Evolutionary conservation across 768 basidiomycete genomes (phyloP).

Genomic region (Tulasnella sp.): DNA sequence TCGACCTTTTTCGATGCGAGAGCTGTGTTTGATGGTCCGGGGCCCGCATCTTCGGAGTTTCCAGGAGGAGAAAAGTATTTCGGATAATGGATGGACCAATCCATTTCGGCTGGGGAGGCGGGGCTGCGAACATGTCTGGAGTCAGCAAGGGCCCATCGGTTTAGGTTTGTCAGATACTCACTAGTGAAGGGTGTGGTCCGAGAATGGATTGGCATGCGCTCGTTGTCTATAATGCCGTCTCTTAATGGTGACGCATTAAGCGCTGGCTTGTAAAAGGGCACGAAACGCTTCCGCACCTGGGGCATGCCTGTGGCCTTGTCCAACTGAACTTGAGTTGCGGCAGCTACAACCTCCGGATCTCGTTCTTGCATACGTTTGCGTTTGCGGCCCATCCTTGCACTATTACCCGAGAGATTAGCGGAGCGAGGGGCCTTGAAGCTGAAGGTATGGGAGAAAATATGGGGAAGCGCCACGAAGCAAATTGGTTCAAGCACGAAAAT

Average conservation of each 20-base stretch:
- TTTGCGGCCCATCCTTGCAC: slow-evolving; percentile 4
- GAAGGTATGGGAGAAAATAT: not conserved
- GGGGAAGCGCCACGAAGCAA: not conserved
- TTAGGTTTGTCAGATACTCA: slow-evolving; percentile 25
- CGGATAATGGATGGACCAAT: slow-evolving; percentile 82
- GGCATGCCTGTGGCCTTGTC: slow-evolving; percentile 19
- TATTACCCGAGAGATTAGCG: not conserved
- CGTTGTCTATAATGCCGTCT: slow-evolving; percentile 44
- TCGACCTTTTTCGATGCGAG: slow-evolving; percentile 59
- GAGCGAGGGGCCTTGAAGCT: not conserved
- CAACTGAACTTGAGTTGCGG: slow-evolving; percentile 4
- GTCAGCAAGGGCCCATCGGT: not conserved
- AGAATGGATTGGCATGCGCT: slow-evolving; percentile 44
- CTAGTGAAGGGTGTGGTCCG: slow-evolving; percentile 71
- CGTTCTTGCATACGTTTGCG: slow-evolving; percentile 6
- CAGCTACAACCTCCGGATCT: slow-evolving; percentile 1
- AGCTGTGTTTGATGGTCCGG: not conserved
- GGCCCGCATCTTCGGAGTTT: not conserved
- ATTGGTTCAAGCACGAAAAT: slow-evolving; percentile 1
- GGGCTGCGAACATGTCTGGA: slow-evolving; percentile 38
- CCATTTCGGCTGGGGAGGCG: slow-evolving; percentile 58
- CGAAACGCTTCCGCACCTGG: not conserved
- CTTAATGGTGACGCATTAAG: slow-evolving; percentile 25
- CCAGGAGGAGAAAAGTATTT: slow-evolving; percentile 38
- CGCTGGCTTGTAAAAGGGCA: not conserved